Conservation (phyloP, 495 filamentous ascomycete genomes). For the Hypoxylon crocopeplum region DNA sequence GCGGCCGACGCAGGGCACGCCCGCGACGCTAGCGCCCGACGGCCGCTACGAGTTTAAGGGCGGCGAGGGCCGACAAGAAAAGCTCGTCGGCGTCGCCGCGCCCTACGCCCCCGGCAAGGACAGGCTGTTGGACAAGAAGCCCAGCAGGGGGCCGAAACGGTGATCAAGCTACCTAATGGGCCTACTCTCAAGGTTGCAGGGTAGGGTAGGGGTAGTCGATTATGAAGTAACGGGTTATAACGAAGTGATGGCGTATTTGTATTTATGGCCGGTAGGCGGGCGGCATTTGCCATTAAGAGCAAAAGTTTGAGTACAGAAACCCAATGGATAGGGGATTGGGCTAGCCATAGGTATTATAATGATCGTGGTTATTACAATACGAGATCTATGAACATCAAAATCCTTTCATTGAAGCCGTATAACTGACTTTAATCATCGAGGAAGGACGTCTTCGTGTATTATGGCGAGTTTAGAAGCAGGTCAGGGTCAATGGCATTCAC, state of each 20-base stretch:
- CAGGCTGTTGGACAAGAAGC: slow-evolving; percentile 64
- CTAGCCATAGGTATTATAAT: too few relatives aligned
- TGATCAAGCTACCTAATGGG: too few relatives aligned
- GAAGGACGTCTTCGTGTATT: neutral
- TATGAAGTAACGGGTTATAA: slow-evolving; percentile 20
- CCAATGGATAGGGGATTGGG: too few relatives aligned
- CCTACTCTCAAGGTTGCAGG: too few relatives aligned
- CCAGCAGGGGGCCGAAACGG: slow-evolving; percentile 44
- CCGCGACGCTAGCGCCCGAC: slow-evolving; percentile 47
- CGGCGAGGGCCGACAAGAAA: slow-evolving; percentile 36
- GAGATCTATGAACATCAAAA: neutral
- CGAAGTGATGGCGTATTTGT: neutral
- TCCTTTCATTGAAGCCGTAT: neutral
- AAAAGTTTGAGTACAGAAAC: too few relatives aligned
- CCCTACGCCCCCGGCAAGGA: slow-evolving; percentile 78
- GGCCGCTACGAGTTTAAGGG: slow-evolving; percentile 51
- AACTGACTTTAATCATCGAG: too few relatives aligned
- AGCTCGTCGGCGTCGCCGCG: slow-evolving; percentile 65
- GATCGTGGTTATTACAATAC: neutral
- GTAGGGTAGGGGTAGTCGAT: neutral
- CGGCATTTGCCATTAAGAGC: neutral
- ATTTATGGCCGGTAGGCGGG: neutral
- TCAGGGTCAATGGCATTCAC: too few relatives aligned
- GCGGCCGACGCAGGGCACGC: slow-evolving; percentile 66
- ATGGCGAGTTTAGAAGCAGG: too few relatives aligned